Evolutionary conservation across 352 stramenopile genomes (phyloP).

Genomic region (Stramenopiles sp.): DNA sequence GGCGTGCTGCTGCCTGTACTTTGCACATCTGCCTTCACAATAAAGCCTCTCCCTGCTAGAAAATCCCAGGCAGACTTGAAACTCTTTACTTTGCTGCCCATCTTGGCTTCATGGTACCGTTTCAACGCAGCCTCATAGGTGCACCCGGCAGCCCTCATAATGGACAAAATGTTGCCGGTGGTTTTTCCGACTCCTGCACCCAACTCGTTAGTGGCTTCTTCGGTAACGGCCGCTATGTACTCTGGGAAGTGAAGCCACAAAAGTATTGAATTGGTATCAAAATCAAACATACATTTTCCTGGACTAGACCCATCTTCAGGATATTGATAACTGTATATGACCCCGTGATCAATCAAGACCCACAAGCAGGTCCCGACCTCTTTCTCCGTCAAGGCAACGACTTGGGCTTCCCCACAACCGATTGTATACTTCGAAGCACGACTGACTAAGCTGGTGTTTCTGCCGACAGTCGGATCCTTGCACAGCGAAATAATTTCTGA

Average conservation of each 20-base stretch:
- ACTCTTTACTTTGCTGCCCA: not conserved
- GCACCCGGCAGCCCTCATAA: not conserved
- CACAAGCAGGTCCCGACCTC: not conserved
- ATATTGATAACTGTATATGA: not conserved
- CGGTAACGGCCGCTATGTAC: not conserved
- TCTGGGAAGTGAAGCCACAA: not conserved
- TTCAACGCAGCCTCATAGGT: not conserved
- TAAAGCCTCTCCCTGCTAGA: not conserved
- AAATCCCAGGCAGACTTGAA: not conserved
- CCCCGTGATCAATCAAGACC: not conserved
- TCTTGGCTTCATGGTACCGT: not conserved
- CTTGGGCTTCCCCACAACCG: not conserved
- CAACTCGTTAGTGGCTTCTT: not conserved
- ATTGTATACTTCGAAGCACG: not conserved
- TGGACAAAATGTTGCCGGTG: not conserved
- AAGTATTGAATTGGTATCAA: not conserved
- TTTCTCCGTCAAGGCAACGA: not conserved
- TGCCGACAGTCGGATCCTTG: not conserved
- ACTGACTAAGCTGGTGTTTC: not conserved
- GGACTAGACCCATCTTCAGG: not conserved
- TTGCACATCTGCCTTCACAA: not conserved
- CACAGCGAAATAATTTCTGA: not conserved
- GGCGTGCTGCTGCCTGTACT: not conserved
- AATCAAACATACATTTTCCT: not conserved
- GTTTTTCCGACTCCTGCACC: not conserved